Percentiles rank a stretch among this genome's conserved stretches.
phyloP scores from a whole-genome alignment of 192 early-diverging fungal species.

The Coemansia sp. region DNA sequence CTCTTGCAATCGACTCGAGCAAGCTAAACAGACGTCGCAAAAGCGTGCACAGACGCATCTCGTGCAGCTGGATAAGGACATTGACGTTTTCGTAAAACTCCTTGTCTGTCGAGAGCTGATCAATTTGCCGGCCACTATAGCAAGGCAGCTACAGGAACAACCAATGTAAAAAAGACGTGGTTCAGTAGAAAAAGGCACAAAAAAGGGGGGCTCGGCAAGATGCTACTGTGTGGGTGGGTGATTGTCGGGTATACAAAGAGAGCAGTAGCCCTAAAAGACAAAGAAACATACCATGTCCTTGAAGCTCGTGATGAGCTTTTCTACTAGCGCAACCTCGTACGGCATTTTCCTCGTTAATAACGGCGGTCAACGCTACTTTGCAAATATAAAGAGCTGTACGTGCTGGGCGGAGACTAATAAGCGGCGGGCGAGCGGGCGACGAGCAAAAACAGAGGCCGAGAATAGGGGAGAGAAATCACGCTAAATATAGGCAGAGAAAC shows the following conservation, averaged over 20 bases:
- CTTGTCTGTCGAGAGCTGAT: slow-evolving; percentile 69
- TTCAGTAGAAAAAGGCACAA: neutral
- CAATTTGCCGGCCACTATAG: slow-evolving; percentile 64
- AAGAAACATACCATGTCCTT: slow-evolving; percentile 47
- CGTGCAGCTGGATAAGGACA: slow-evolving; percentile 74
- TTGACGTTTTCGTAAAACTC: slow-evolving; percentile 76
- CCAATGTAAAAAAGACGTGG: neutral
- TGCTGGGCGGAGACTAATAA: neutral
- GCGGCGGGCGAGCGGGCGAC: neutral
- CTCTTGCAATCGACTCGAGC: slow-evolving; percentile 73
- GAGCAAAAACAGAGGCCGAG: neutral
- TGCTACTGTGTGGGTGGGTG: neutral
- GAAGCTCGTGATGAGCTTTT: slow-evolving; percentile 48
- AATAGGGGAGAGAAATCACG: slow-evolving; percentile 1
- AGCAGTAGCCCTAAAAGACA: neutral
- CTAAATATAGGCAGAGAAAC: slow-evolving; percentile 10
- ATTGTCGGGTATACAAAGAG: neutral
- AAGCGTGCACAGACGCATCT: slow-evolving; percentile 69
- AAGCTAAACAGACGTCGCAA: slow-evolving; percentile 64
- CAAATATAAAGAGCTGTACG: neutral
- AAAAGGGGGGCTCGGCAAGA: neutral
- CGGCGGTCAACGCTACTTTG: slow-evolving; percentile 7
- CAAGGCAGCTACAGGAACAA: slow-evolving; percentile 63
- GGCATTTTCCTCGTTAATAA: slow-evolving; percentile 27
- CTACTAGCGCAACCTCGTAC: slow-evolving; percentile 50